Evolutionary conservation across 495 filamentous ascomycete species (phyloP).

Genomic region (Penicillium canariense): DNA sequence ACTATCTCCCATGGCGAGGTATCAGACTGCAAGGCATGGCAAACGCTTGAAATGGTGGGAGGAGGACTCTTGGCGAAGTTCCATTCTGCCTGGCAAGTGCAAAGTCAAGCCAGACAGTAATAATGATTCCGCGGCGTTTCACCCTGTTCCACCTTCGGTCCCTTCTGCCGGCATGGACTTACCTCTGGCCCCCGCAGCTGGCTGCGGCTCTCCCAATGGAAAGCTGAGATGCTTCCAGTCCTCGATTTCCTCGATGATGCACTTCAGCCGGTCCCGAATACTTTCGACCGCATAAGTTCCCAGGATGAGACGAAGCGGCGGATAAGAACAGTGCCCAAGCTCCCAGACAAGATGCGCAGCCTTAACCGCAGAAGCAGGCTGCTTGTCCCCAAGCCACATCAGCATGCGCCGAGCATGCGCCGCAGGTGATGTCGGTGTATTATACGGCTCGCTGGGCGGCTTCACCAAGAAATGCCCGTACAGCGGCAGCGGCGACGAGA

Average conservation of each 20-base stretch:
- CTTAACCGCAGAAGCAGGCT: slow-evolving; percentile 89
- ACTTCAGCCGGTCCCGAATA: slow-evolving; percentile 81
- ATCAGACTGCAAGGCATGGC: not conserved
- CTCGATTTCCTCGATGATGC: slow-evolving; percentile 91
- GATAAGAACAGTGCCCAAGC: slow-evolving; percentile 87
- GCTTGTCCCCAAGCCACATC: slow-evolving; percentile 90
- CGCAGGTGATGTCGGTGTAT: slow-evolving; percentile 70
- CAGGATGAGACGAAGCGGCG: slow-evolving; percentile 78
- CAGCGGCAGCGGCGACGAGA: slow-evolving; percentile 59
- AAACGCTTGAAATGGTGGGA: not conserved
- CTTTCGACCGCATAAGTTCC: slow-evolving; percentile 95
- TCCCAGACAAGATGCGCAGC: slow-evolving; percentile 97
- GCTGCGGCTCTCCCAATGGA: slow-evolving; percentile 32
- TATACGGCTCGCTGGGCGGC: slow-evolving; percentile 77
- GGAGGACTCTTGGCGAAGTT: not conserved
- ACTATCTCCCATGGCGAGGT: no score
- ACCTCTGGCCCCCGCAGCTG: slow-evolving; percentile 16
- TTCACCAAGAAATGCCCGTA: slow-evolving; percentile 94
- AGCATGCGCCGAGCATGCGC: slow-evolving; percentile 89
- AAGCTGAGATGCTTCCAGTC: slow-evolving; percentile 83
- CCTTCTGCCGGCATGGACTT: slow-evolving; percentile 6
- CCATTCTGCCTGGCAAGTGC: not conserved
- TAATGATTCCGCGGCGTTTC: not conserved
- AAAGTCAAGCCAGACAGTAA: not conserved
- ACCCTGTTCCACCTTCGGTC: slow-evolving; percentile 4